Evolutionary conservation across 495 filamentous ascomycete genomes (phyloP).

Genomic region (Neurospora sublineolata): DNA sequence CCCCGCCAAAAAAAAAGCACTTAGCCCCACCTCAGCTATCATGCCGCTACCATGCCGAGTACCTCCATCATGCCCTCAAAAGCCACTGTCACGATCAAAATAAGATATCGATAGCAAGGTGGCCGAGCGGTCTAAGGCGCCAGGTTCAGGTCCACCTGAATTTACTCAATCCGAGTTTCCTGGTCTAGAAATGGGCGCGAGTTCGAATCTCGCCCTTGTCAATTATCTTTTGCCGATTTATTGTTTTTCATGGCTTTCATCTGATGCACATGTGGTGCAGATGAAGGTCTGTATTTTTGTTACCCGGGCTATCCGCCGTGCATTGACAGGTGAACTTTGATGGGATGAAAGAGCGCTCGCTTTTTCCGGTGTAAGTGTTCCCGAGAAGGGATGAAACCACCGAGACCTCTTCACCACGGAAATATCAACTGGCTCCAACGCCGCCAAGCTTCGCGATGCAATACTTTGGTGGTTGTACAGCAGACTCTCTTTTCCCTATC

Average conservation of each 20-base stretch:
- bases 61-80: not conserved
- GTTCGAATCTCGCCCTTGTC: slow-evolving; percentile 28
- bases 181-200: slow-evolving; percentile 22
- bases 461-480: not conserved
- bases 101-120: slow-evolving; percentile 9
- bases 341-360: not conserved
- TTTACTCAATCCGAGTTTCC: slow-evolving; percentile 9
- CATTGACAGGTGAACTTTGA: not conserved
- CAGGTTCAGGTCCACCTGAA: slow-evolving; percentile 20
- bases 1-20: not conserved
- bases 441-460: not conserved
- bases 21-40: not conserved
- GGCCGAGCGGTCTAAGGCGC: slow-evolving; percentile 27
- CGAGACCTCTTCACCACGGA: not conserved
- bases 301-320: not conserved
- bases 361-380: not conserved
- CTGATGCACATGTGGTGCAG: not conserved
- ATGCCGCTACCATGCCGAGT: not conserved
- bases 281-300: not conserved
- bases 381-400: not conserved
- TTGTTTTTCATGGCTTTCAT: not conserved
- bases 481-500: not conserved
- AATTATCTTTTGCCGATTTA: not conserved
- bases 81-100: not conserved
- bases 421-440: not conserved